Conservation (phyloP, 345 rosid genomes). For the Eucalyptus sp. region DNA sequence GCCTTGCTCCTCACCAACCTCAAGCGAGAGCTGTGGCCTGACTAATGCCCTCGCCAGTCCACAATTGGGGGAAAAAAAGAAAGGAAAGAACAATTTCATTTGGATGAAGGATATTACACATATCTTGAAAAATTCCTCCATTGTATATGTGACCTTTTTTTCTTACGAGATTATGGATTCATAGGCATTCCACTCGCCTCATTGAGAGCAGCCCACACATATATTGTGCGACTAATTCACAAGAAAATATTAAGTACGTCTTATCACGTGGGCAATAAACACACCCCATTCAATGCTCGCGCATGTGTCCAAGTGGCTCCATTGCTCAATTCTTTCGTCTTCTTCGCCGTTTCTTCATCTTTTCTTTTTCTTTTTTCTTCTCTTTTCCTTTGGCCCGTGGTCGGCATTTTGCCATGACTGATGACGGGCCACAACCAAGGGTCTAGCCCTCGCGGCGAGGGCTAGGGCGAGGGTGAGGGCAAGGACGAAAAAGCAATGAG, state of each 20-base stretch:
- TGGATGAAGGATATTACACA: background rate
- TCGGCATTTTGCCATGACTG: too few relatives aligned
- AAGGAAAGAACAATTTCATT: too few relatives aligned
- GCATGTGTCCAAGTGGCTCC: background rate
- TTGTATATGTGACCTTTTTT: too few relatives aligned
- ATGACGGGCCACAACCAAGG: background rate
- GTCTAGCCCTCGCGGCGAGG: background rate
- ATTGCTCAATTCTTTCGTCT: background rate
- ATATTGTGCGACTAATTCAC: background rate
- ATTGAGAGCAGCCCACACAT: background rate
- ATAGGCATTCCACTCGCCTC: background rate
- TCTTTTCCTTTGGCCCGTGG: background rate
- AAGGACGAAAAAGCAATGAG: background rate
- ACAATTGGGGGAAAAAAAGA: fast-evolving
- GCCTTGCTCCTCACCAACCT: too few relatives aligned
- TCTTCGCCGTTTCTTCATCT: background rate
- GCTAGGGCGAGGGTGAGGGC: background rate
- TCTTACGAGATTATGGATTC: background rate
- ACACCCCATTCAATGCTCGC: background rate
- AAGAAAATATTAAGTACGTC: background rate
- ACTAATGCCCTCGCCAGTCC: too few relatives aligned
- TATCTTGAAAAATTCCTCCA: background rate
- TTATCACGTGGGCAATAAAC: too few relatives aligned
- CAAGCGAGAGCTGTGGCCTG: too few relatives aligned
- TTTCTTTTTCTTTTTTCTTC: background rate